Evolutionary conservation across 768 basidiomycete species (phyloP), one percentile per base, ranked within the genome.

Genomic region (Leccinum aurantiacum): DNA sequence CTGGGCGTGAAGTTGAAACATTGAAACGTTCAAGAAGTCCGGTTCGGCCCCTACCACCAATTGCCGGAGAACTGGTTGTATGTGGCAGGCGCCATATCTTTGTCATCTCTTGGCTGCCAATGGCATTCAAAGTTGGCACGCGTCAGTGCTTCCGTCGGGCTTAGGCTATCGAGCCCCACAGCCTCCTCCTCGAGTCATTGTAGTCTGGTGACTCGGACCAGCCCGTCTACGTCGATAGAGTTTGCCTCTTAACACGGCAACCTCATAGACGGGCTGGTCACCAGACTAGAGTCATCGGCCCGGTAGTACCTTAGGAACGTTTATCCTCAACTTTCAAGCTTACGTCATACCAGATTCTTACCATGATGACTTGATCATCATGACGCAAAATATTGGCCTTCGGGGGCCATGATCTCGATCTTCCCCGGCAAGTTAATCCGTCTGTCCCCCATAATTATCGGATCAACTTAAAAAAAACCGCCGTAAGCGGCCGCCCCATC

Each of bases 381-480:
- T 35, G 35, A 7, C 15, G 37, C 35, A 37, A 48, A 33, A 29
- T 27, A 38, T 38, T 38, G 38, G 44, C 19, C 27, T 53, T 11
- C 27, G 25, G 6, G 14, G 13, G 29, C 22, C 14, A 13, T 25
- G 6, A 25, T 25, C 31, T 54, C 49, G 15, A 53, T 63, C 22
- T 33, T 29, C 29, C 31, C 15, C 27, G 17, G 58, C 59, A 35
- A 35, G 29, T 14, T 27, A 33, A 41, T 31, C 31, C 10, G n/a
- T 44, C 38, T 53, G 14, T 35, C 25, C 11, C 38, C 49, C 58
- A 56, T 29, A 14, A 60, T 57, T 52, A 24, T 51, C 57, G 62
- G 66, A 67, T 58, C 65, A 48, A 49, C 29, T 57, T 13, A 13
- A 54, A 11, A 44, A 46, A 46, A 54, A 14, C 13, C 31, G 29